A percentile compares a stretch with the other conserved stretches of the same genome.
phyloP scores from a whole-genome alignment of 495 filamentous ascomycete species.

The Melanomma pulvis-pyrius region DNA sequence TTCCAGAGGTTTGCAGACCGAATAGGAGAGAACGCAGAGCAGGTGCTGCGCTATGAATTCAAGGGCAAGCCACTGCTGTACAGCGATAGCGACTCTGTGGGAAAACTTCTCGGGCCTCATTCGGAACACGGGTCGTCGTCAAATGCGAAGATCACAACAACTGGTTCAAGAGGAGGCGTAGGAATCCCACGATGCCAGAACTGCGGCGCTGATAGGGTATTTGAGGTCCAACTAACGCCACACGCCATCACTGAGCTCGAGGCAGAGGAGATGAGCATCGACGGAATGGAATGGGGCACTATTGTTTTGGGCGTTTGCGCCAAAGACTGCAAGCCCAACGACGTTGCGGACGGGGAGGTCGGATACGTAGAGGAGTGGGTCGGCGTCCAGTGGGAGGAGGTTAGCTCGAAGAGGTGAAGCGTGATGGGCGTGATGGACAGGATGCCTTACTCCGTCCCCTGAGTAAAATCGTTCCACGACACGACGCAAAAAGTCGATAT shows the following conservation, averaged over 20 bases:
- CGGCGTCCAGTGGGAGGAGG: slow-evolving; percentile 96
- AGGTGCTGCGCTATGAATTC: slow-evolving; percentile 92
- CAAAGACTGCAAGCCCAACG: slow-evolving; percentile 64
- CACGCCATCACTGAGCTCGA: slow-evolving; percentile 90
- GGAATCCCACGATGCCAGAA: slow-evolving; percentile 74
- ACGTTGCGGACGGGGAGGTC: slow-evolving; percentile 49
- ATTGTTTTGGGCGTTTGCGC: slow-evolving; percentile 87
- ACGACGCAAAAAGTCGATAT: background rate
- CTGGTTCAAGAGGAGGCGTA: slow-evolving; percentile 29
- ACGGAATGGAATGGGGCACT: slow-evolving; percentile 99
- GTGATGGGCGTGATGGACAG: background rate
- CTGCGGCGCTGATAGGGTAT: slow-evolving; percentile 76
- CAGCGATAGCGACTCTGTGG: slow-evolving; percentile 71
- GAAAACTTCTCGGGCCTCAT: slow-evolving; percentile 57
- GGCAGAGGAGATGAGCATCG: slow-evolving; percentile 71
- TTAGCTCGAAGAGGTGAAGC: slow-evolving; percentile 26
- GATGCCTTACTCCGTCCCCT: too few species aligned
- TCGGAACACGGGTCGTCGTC: slow-evolving; percentile 35
- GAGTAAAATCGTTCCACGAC: background rate
- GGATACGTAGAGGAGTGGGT: slow-evolving; percentile 93
- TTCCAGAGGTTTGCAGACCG: slow-evolving; percentile 93
- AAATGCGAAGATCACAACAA: slow-evolving; percentile 43
- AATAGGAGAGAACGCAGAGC: slow-evolving; percentile 88
- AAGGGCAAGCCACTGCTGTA: slow-evolving; percentile 80
- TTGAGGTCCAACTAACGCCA: slow-evolving; percentile 88